phyloP scores from a whole-genome alignment of 345 rosid genomes.

The Euphorbia lathyris region DNA sequence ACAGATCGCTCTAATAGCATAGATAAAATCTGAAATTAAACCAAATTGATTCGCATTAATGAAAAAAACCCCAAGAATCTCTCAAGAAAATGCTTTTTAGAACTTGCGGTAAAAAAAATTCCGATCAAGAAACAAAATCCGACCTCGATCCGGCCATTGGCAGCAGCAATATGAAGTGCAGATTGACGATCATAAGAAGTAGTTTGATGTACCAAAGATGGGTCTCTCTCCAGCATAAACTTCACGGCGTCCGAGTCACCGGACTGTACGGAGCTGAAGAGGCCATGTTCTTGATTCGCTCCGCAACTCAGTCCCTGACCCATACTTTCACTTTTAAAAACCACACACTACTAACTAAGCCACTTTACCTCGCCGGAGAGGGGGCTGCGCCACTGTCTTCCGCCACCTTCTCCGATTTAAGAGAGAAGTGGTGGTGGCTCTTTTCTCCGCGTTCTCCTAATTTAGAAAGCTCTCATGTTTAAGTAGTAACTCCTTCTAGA shows the following conservation, averaged over 20 bases:
- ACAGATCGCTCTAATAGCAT: conserved; percentile 68
- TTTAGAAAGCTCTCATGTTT: conserved; percentile 8
- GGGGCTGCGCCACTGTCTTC: background rate
- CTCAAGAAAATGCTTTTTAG: background rate
- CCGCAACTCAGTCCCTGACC: conserved; percentile 94
- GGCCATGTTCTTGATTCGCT: conserved; percentile 57
- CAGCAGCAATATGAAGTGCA: conserved; percentile 87
- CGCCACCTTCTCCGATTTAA: conserved; percentile 25
- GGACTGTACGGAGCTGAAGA: conserved; percentile 70
- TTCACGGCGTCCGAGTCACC: conserved; percentile 57
- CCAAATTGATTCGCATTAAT: conserved; percentile 18
- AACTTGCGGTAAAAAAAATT: background rate
- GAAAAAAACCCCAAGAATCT: background rate
- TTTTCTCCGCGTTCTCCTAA: background rate
- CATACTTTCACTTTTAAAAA: conserved; percentile 33
- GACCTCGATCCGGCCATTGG: conserved; percentile 98
- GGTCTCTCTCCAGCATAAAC: conserved; percentile 48
- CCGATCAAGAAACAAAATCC: conserved; percentile 4
- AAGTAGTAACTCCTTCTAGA: conserved; percentile 16
- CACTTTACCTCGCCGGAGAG: conserved; percentile 24
- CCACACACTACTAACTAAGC: background rate
- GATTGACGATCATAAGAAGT: conserved; percentile 84
- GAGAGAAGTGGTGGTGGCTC: conserved; percentile 17
- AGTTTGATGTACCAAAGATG: conserved; percentile 48
- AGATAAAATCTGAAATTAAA: conserved; percentile 56